Percentiles rank a stretch among this genome's conserved stretches.
Evolutionary conservation across 169 alveolate species (phyloP).

Genomic region (Cryptosporidium viatorum): DNA sequence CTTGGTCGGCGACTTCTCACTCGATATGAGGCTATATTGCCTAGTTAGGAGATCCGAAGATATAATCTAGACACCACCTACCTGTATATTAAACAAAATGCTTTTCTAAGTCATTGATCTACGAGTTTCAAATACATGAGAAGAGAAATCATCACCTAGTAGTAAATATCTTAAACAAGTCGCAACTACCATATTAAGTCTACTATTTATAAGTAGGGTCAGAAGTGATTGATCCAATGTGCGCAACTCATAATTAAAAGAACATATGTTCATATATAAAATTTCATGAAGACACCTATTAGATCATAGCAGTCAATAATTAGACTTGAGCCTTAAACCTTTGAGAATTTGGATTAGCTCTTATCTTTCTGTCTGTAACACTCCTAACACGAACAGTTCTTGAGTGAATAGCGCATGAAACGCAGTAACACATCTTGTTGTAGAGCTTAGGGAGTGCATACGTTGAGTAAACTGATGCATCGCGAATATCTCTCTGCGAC

Average conservation of each 20-base stretch:
- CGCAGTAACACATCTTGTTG: conserved; percentile 98
- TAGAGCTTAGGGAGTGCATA: conserved; percentile 89
- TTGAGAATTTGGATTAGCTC: conserved; percentile 78
- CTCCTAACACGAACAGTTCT: conserved; percentile 97
- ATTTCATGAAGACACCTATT: neutral
- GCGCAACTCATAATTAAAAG: neutral
- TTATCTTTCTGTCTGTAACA: conserved; percentile 89
- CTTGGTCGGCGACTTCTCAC: conserved; percentile 89
- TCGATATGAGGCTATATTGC: conserved; percentile 90
- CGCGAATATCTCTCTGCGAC: conserved; percentile 97
- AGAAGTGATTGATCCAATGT: neutral
- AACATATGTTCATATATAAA: conserved; percentile 15
- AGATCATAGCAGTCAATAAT: neutral
- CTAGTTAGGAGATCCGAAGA: conserved; percentile 78
- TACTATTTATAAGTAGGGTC: conserved; percentile 9
- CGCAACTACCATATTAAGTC: conserved; percentile 1
- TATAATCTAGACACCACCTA: conserved; percentile 4
- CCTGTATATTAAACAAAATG: neutral
- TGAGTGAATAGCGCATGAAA: conserved; percentile 99
- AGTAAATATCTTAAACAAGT: conserved; percentile 1
- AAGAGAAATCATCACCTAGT: neutral
- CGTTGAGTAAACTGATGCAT: conserved; percentile 92
- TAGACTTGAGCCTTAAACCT: conserved; percentile 72
- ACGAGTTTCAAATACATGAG: neutral
- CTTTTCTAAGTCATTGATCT: neutral